Evolutionary conservation across 2,329 filamentous ascomycete genomes (phyloP).

Genomic region (Aspergillus carbonarius): DNA sequence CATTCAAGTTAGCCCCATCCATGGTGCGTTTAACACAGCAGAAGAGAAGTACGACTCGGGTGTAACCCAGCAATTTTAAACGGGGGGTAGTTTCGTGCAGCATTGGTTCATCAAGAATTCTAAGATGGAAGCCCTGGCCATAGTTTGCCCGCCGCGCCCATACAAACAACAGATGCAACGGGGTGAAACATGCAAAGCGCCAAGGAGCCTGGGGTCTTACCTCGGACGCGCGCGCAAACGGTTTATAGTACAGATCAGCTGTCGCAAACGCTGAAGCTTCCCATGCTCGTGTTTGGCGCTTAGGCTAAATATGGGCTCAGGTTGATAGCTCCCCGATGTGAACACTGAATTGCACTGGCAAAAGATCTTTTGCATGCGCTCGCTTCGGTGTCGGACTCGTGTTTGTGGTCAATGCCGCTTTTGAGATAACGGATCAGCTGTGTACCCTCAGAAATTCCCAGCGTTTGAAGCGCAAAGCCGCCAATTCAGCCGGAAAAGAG

Average conservation of each 20-base stretch:
- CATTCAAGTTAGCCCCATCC: conserved; percentile 30
- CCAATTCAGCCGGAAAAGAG: conserved; percentile 8
- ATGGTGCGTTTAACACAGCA: conserved; percentile 7
- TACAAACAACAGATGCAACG: background rate
- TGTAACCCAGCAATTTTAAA: background rate
- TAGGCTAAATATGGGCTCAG: conserved; percentile 12
- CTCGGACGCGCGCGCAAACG: conserved; percentile 30
- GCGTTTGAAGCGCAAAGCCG: conserved; percentile 12
- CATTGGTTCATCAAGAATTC: background rate
- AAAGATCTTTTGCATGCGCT: background rate
- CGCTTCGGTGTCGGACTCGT: background rate
- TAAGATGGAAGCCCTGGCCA: background rate
- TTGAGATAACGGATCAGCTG: background rate
- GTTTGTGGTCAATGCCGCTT: background rate
- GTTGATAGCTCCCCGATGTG: conserved; percentile 9
- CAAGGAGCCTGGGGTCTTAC: conserved; percentile 27
- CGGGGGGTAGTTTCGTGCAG: background rate
- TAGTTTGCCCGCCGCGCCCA: background rate
- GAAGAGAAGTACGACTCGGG: background rate
- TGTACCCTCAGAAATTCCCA: background rate
- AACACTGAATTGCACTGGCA: background rate
- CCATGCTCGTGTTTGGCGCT: conserved; percentile 31
- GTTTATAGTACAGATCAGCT: conserved; percentile 15
- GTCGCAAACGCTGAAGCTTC: conserved; percentile 25
- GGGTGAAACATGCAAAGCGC: conserved; percentile 14